Conservation (phyloP, 208 protist species). For the Leishmania arabica region DNA sequence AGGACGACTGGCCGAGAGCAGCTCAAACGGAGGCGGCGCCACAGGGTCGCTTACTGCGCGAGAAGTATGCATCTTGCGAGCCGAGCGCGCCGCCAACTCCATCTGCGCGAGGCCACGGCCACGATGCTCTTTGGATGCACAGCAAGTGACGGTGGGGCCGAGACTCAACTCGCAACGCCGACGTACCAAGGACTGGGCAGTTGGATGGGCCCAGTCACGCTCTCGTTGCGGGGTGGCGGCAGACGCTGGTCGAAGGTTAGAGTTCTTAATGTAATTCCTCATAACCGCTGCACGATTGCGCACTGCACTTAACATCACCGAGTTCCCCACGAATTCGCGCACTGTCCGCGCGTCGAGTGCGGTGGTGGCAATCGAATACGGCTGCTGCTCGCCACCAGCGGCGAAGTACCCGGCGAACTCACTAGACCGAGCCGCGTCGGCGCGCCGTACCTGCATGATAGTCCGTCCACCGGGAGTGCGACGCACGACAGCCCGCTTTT, state of each 20-base stretch:
- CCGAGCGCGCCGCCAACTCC: not conserved
- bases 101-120: not conserved
- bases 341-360: constrained; percentile 4
- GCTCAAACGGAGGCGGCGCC: constrained; percentile 16
- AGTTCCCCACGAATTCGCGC: not conserved
- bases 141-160: not conserved
- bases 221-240: not conserved
- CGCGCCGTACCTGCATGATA: not conserved
- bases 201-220: not conserved
- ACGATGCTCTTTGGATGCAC: not conserved
- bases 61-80: not conserved
- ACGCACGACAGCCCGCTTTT: not conserved
- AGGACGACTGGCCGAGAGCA: constrained; percentile 32
- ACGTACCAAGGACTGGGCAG: constrained; percentile 5
- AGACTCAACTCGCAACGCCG: constrained; percentile 13
- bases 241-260: no score
- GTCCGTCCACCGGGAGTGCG: not conserved
- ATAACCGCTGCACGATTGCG: constrained; percentile 4
- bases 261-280: not conserved
- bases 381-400: not conserved
- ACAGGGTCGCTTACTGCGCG: not conserved
- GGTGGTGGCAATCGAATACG: not conserved
- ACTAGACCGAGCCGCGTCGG: not conserved
- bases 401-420: not conserved
- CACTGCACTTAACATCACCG: constrained; percentile 10